Evolutionary conservation across 2,329 filamentous ascomycete genomes (phyloP).

Genomic region (Penicillium janthinellum): DNA sequence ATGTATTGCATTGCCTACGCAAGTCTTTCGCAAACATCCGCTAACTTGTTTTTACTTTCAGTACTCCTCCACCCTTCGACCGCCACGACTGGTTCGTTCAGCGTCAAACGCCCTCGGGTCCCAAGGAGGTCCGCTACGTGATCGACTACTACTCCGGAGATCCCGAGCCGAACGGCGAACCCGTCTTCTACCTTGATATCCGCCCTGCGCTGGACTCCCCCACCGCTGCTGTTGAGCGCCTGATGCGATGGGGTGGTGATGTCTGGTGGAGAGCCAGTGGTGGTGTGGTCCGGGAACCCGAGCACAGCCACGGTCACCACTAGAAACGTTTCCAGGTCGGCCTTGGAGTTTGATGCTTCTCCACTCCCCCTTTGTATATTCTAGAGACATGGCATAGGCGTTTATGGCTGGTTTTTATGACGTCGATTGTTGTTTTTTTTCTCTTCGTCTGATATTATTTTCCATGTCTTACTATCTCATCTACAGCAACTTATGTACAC

Average conservation of each 20-base stretch:
- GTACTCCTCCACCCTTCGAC: constrained; percentile 86
- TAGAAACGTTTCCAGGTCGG: background rate
- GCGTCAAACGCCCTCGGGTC: constrained; percentile 65
- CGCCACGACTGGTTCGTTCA: constrained; percentile 96
- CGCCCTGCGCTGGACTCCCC: constrained; percentile 84
- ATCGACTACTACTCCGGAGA: constrained; percentile 94
- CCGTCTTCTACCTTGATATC: constrained; percentile 94
- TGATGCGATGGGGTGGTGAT: constrained; percentile 88
- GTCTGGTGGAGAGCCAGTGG: constrained; percentile 91
- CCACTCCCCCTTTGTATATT: constrained; percentile 28
- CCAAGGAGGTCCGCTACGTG: constrained; percentile 84
- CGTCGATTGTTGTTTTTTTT: constrained; percentile 13
- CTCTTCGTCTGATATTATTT: constrained; percentile 13
- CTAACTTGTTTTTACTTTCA: constrained; percentile 37
- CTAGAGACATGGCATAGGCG: constrained; percentile 31
- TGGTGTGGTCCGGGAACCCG: constrained; percentile 54
- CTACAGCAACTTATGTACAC: constrained; percentile 7
- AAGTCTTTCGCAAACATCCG: background rate
- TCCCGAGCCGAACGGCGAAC: constrained; percentile 80
- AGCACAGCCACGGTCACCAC: constrained; percentile 1
- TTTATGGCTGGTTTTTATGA: constrained; percentile 16
- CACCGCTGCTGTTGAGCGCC: constrained; percentile 74
- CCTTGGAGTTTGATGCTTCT: constrained; percentile 20
- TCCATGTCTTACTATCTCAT: constrained; percentile 2
- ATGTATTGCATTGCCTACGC: constrained; percentile 42